Conservation (phyloP, 2,329 filamentous ascomycete genomes). For the Zopfia rhizophila region DNA sequence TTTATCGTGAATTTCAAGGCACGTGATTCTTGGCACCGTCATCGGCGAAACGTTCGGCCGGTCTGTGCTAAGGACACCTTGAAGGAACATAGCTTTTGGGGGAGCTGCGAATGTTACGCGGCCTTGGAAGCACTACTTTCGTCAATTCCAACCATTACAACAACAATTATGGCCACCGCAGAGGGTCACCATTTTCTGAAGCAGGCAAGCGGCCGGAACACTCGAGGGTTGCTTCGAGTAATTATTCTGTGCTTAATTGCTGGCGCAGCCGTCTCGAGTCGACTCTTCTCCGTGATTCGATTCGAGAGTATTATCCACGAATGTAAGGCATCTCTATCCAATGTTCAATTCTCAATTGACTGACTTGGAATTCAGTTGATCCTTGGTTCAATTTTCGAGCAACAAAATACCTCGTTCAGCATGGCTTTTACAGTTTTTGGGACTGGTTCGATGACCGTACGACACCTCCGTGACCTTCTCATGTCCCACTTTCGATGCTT, state of each 20-base stretch:
- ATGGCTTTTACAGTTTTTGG: constrained; percentile 99
- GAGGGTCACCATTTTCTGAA: constrained; percentile 69
- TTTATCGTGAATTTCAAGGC: no score
- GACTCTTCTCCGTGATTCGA: constrained; percentile 97
- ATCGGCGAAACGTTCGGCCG: constrained; percentile 24
- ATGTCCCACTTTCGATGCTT: background rate
- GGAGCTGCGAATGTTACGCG: constrained; percentile 47
- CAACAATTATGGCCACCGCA: constrained; percentile 51
- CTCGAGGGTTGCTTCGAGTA: constrained; percentile 84
- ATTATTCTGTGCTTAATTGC: constrained; percentile 93
- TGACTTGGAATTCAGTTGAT: constrained; percentile 74
- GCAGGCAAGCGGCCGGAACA: constrained; percentile 82
- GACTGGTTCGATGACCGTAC: constrained; percentile 99
- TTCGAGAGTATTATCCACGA: constrained; percentile 99
- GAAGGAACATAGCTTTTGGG: constrained; percentile 31
- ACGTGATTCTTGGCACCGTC: constrained; percentile 30
- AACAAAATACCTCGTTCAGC: constrained; percentile 94
- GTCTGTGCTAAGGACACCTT: constrained; percentile 37
- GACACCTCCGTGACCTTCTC: constrained; percentile 37
- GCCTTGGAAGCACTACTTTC: constrained; percentile 41
- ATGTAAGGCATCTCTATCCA: constrained; percentile 73
- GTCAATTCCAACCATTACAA: constrained; percentile 29
- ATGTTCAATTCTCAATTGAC: constrained; percentile 28
- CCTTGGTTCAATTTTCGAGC: constrained; percentile 99
- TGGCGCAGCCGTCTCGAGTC: constrained; percentile 88